A percentile compares a stretch with the other conserved stretches of the same genome.
These are phyloP conservation scores for Achlya hypogyna DNA, from an alignment of 352 stramenopile species.

Conservation along the genomic window DNA sequence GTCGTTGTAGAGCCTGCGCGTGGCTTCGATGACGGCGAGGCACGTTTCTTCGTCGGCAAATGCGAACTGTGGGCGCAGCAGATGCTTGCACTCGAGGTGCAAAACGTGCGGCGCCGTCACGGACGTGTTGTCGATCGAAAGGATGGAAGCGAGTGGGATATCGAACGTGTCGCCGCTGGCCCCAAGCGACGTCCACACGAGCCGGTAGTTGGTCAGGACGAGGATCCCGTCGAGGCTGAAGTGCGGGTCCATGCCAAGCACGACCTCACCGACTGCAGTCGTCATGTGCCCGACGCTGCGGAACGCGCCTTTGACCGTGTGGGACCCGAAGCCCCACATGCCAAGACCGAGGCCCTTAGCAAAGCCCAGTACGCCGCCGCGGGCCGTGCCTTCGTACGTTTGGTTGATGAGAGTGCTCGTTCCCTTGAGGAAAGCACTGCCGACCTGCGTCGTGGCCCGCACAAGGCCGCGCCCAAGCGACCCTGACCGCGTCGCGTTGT, in stretches of 20 bases:
- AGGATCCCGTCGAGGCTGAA: slow-evolving; percentile 82
- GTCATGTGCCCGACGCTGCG: slow-evolving; percentile 79
- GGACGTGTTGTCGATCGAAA: slow-evolving; percentile 59
- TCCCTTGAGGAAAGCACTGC: slow-evolving; percentile 56
- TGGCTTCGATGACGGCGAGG: slow-evolving; percentile 60
- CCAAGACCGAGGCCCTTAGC: slow-evolving; percentile 80
- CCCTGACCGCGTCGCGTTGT: slow-evolving; percentile 59
- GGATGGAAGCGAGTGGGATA: slow-evolving; percentile 68
- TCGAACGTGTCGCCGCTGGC: slow-evolving; percentile 66
- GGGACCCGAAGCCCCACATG: slow-evolving; percentile 72
- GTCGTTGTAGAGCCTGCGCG: slow-evolving; percentile 60
- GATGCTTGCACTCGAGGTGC: slow-evolving; percentile 77
- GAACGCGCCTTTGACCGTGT: slow-evolving; percentile 81
- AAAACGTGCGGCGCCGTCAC: slow-evolving; percentile 74
- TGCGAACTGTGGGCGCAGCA: slow-evolving; percentile 70
- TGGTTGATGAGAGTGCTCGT: slow-evolving; percentile 74
- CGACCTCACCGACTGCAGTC: slow-evolving; percentile 80
- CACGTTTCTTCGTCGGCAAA: slow-evolving; percentile 73
- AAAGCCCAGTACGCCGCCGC: slow-evolving; percentile 78
- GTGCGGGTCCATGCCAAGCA: slow-evolving; percentile 69
- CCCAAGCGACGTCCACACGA: slow-evolving; percentile 71
- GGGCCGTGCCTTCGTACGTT: slow-evolving; percentile 78
- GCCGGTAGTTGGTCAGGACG: slow-evolving; percentile 74
- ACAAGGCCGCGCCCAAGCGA: slow-evolving; percentile 32
- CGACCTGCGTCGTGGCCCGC: slow-evolving; percentile 15